Conservation (phyloP, 2,329 filamentous ascomycete species). For the Neopestalotiopsis rosae region DNA sequence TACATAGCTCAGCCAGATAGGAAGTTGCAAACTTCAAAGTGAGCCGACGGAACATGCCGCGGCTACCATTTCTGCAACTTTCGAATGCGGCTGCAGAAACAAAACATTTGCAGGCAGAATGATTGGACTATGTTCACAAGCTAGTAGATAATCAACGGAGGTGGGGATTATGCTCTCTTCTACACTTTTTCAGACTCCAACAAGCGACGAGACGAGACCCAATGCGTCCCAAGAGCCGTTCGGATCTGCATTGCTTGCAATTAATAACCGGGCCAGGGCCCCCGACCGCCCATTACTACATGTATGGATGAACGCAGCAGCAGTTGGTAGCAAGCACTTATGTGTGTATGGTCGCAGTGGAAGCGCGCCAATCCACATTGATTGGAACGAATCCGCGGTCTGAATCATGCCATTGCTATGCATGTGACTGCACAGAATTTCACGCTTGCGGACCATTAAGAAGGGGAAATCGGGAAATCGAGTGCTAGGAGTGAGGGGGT, state of each 20-base stretch:
- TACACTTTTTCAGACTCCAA: too few relatives aligned
- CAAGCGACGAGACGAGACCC: not conserved
- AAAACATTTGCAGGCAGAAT: not conserved
- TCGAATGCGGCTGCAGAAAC: not conserved
- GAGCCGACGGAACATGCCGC: not conserved
- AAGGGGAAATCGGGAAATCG: too few relatives aligned
- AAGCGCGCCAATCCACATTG: not conserved
- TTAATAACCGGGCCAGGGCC: not conserved
- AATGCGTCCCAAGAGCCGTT: not conserved
- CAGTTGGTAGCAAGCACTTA: too few relatives aligned
- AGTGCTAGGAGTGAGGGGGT: too few relatives aligned
- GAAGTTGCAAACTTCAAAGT: not conserved
- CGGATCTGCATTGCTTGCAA: not conserved
- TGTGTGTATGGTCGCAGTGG: not conserved
- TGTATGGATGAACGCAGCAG: too few relatives aligned
- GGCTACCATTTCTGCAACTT: not conserved
- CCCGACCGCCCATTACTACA: not conserved
- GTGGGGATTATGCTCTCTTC: too few relatives aligned
- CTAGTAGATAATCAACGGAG: too few relatives aligned
- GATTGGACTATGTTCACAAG: too few relatives aligned
- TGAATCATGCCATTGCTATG: not conserved
- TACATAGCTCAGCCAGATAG: not conserved
- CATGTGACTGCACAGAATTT: constrained; percentile 2
- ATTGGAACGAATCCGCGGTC: not conserved
- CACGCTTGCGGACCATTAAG: not conserved